Conservation (phyloP, 768 basidiomycete species). For the Mycena latifolia region DNA sequence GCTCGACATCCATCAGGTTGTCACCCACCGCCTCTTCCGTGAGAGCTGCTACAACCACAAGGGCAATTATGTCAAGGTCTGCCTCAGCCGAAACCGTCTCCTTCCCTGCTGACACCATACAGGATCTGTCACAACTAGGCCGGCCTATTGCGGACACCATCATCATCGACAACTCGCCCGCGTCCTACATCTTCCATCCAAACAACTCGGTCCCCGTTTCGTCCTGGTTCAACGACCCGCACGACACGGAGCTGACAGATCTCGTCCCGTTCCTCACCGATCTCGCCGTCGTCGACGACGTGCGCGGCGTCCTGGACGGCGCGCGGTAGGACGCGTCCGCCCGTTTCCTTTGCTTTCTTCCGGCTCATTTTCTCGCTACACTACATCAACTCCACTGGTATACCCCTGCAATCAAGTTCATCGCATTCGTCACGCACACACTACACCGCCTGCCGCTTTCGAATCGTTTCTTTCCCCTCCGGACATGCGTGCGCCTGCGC, state of each 20-base stretch:
- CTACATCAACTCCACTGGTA: constrained; percentile 36
- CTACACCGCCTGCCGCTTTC: constrained; percentile 34
- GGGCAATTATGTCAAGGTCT: constrained; percentile 88
- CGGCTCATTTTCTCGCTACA: constrained; percentile 35
- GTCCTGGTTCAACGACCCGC: constrained; percentile 84
- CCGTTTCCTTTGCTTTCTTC: constrained; percentile 23
- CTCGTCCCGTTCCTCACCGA: constrained; percentile 78
- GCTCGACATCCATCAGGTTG: constrained; percentile 80
- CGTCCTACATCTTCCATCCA: constrained; percentile 86
- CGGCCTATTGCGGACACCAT: constrained; percentile 76
- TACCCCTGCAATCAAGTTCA: constrained; percentile 37
- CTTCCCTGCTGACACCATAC: constrained; percentile 17
- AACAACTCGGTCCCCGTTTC: constrained; percentile 85
- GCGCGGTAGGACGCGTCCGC: constrained; percentile 30
- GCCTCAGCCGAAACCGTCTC: neutral
- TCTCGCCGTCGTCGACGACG: constrained; percentile 70
- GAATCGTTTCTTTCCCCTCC: constrained; percentile 18
- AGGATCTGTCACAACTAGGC: constrained; percentile 84
- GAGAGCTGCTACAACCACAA: constrained; percentile 92
- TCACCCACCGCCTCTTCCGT: constrained; percentile 83
- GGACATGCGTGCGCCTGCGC: neutral
- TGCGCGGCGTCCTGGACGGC: constrained; percentile 72
- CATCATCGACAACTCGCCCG: constrained; percentile 85
- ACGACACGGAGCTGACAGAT: constrained; percentile 80
- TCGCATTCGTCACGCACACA: constrained; percentile 20